These are phyloP conservation scores for Myriosclerotinia curreyana DNA, from an alignment of 2,329 filamentous ascomycete genomes.

Conservation along the genomic window DNA sequence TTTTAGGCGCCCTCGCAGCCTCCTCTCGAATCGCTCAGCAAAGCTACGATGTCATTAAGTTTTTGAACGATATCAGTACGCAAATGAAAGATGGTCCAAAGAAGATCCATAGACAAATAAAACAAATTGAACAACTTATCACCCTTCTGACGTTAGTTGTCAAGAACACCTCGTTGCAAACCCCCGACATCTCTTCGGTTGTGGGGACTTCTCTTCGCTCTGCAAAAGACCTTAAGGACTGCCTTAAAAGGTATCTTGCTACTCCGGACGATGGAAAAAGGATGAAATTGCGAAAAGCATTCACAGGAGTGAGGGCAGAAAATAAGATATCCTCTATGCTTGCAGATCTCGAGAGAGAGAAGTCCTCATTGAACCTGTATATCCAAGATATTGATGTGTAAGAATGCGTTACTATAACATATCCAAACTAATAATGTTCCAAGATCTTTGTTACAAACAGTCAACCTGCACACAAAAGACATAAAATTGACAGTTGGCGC, in stretches of 20 bases:
- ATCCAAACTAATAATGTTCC: neutral
- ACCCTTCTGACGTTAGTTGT: too few relatives aligned
- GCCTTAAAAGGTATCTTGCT: neutral
- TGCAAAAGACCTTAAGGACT: slow-evolving; percentile 5
- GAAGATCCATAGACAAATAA: slow-evolving; percentile 8
- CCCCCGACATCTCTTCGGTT: too few relatives aligned
- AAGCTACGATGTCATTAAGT: neutral
- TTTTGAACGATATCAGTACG: too few relatives aligned
- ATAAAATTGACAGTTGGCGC: neutral
- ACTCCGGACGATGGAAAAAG: neutral
- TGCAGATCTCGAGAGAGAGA: slow-evolving; percentile 19
- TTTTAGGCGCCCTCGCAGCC: slow-evolving; percentile 22
- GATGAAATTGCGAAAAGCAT: slow-evolving; percentile 12
- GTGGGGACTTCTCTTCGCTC: slow-evolving; percentile 9
- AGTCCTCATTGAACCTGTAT: slow-evolving; percentile 7
- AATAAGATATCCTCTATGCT: slow-evolving; percentile 10
- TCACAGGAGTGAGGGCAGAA: slow-evolving; percentile 11
- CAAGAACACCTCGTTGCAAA: too few relatives aligned
- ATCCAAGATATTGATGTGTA: slow-evolving; percentile 18
- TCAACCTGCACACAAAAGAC: neutral
- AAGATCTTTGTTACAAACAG: slow-evolving; percentile 3
- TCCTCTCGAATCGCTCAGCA: slow-evolving; percentile 18
- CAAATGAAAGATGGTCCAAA: too few relatives aligned
- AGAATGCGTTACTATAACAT: neutral
- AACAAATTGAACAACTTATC: slow-evolving; percentile 19